phyloP scores from a whole-genome alignment of 2,329 filamentous ascomycete genomes.

The Rhinocladiella mackenziei region DNA sequence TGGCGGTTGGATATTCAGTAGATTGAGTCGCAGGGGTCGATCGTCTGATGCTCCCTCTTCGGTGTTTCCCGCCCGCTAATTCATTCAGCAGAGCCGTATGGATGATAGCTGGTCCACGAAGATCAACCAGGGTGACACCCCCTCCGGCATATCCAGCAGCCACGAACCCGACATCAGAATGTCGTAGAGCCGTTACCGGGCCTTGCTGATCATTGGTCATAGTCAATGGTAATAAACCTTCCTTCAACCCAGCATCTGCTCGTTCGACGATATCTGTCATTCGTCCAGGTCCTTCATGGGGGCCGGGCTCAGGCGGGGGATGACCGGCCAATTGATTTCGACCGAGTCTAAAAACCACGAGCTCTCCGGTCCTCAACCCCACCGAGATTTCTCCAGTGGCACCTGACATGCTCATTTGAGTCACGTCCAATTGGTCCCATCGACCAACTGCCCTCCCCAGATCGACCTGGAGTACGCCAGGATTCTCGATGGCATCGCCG shows the following conservation, averaged over 20 bases:
- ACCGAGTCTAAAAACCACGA: conserved; percentile 85
- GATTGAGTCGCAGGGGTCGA: conserved; percentile 31
- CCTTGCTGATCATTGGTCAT: conserved; percentile 82
- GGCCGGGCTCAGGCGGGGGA: conserved; percentile 43
- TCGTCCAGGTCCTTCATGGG: conserved; percentile 60
- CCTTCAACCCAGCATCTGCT: conserved; percentile 68
- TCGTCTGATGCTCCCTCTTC: conserved; percentile 64
- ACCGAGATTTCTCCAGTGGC: conserved; percentile 78
- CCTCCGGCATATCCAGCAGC: conserved; percentile 82
- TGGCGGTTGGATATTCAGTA: conserved; percentile 70
- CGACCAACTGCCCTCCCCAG: conserved; percentile 75
- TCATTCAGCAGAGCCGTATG: conserved; percentile 69
- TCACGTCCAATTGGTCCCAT: conserved; percentile 71
- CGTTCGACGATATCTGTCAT: conserved; percentile 71
- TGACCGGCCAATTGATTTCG: conserved; percentile 68
- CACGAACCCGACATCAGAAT: conserved; percentile 91
- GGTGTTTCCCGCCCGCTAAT: conserved; percentile 73
- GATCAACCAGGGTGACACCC: conserved; percentile 74
- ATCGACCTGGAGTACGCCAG: conserved; percentile 75
- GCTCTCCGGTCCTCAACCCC: conserved; percentile 77
- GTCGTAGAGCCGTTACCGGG: conserved; percentile 69
- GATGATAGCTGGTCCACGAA: conserved; percentile 81
- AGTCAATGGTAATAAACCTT: conserved; percentile 74
- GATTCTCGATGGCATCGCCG: conserved; percentile 89
- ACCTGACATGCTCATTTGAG: conserved; percentile 74